These are phyloP conservation scores for Moniliophthora roreri DNA, from an alignment of 1,284 basidiomycete species.

Conservation along the genomic window DNA sequence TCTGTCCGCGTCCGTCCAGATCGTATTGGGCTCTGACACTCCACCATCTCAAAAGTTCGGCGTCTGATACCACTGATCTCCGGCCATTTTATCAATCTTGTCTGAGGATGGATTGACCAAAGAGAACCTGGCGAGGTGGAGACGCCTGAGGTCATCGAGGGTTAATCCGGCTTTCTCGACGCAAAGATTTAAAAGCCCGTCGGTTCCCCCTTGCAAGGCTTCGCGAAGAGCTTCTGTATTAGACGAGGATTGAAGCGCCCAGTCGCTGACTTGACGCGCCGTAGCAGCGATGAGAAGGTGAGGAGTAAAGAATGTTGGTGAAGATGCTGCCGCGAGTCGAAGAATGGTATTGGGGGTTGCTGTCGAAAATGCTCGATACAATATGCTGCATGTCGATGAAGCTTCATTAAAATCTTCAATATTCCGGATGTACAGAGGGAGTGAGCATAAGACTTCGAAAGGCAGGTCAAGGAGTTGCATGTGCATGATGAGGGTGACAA, in stretches of 20 bases:
- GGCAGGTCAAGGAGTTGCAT: constrained; percentile 1
- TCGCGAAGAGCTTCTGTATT: constrained; percentile 12
- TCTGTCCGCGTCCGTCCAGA: constrained; percentile 1
- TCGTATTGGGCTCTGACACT: background rate
- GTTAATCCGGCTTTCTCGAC: constrained; percentile 14
- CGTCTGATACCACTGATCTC: constrained; percentile 3
- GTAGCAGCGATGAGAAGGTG: constrained; percentile 20
- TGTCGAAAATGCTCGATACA: constrained; percentile 11
- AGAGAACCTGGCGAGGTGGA: constrained; percentile 7
- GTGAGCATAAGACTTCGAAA: constrained; percentile 1
- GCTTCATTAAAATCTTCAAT: constrained; percentile 14
- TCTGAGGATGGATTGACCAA: constrained; percentile 7
- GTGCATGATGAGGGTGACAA: too few species aligned
- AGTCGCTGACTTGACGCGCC: constrained; percentile 17
- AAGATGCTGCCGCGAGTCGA: constrained; percentile 14
- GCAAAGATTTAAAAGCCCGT: constrained; percentile 16
- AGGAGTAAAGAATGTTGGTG: constrained; percentile 18
- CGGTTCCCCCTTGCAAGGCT: constrained; percentile 18
- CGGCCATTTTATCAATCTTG: constrained; percentile 7
- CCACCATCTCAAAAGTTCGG: constrained; percentile 5
- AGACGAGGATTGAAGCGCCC: constrained; percentile 14
- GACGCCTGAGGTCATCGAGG: constrained; percentile 5
- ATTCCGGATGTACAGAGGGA: constrained; percentile 7
- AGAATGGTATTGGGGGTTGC: constrained; percentile 12
- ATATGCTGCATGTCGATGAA: constrained; percentile 12